Base-by-base conservation (phyloP, 371 early-diverging fungal genomes). In the Mortierella sp. region DNA sequence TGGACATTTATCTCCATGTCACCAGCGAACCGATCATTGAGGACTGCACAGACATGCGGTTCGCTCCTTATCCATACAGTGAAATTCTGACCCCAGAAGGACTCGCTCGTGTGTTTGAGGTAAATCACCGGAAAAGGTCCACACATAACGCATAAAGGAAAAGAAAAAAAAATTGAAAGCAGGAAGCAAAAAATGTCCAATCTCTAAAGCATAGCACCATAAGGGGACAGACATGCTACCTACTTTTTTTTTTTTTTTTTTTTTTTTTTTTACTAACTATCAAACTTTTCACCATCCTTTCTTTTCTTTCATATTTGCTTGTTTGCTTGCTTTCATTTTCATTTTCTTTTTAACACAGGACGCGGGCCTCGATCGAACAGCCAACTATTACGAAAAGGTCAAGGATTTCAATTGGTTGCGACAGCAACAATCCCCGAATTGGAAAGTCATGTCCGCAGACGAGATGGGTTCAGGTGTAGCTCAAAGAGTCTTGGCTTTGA, bases 1-100 rank as follows among this genome's bases (percentile, higher is more conserved):
- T 92, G 56, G 85, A 87, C 56, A 83, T 92, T 16, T 84, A 89
- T 25, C 73, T 94, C 16, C 87, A 89, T 60, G 91, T 90, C 23
- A 81, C 90, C 1, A 92, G 93, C 67, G 88, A 89, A 5, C 95
- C 95, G 3, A 94, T 95, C 68, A 95, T 96, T 70, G 95, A 95
- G 72, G 89, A 90, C 59, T 93, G 93, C 29, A 60, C 81, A 6
- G 70, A 76, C 0, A 83, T 95, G 60, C 66, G 82, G 7, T 89
- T 93, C 64, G 91, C 87, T 12, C 74, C 87, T 15, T 89, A 83
- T 60, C 79, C 80, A 55, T 67, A 72, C 16, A 50, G 62, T 6
- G 60, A 66, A 7, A 58, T 79, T 18, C 69, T 74, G 67, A 62
- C 65, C 9, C 9, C 55, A 26, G 74, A 66, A 30, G 64, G 66